Evolutionary conservation across 208 protist species (phyloP), one percentile per base, ranked within the genome.

Genomic region (Naegleria fowleri): DNA sequence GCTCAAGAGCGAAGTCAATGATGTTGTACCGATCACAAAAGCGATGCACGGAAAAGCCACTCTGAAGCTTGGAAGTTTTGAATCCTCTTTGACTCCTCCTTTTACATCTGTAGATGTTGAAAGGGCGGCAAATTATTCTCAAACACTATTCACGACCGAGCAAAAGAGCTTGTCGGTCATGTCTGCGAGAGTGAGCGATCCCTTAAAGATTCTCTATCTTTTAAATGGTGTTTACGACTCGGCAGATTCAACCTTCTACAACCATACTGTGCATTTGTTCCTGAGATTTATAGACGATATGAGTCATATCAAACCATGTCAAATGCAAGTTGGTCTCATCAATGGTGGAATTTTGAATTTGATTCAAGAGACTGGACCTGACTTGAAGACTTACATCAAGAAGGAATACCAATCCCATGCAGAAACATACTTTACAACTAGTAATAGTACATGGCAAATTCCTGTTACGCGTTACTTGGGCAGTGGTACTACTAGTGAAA

Each of bases 271-370:
- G 29, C 67, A 79, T 79, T 79, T 79, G 25, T 79, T 36, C n/a
- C 2, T 79, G 16, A 79, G 67, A 79, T 79, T 79, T 36, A 13
- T 79, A 1, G 67, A 79, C 36, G 67, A 79, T 33, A 79, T 79
- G 67, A 79, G 25, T 36, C 67, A 79, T 79, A 79, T 79, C n/a
- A 79, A 79, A 79, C 67, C 67, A 36, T 79, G 67, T 79, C 67
- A 79, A 36, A 19, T 79, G 3, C 67, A 79, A 13, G 9, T 79
- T 79, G 67, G 67, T 36, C 9, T 79, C 25, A 13, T 79, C 16
- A 79, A 79, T 33, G 13, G 25, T 79, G 67, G 29, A 29, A n/a
- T 36, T 29, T 79, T 79, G 1, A 36, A 29, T 36, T 36, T 79
- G 16, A 79, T 79, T 36, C 16, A 29, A 36, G 67, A 79, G 19